Base-by-base conservation (phyloP, 1,139 yeast species). In the Geotrichum fermentans region DNA sequence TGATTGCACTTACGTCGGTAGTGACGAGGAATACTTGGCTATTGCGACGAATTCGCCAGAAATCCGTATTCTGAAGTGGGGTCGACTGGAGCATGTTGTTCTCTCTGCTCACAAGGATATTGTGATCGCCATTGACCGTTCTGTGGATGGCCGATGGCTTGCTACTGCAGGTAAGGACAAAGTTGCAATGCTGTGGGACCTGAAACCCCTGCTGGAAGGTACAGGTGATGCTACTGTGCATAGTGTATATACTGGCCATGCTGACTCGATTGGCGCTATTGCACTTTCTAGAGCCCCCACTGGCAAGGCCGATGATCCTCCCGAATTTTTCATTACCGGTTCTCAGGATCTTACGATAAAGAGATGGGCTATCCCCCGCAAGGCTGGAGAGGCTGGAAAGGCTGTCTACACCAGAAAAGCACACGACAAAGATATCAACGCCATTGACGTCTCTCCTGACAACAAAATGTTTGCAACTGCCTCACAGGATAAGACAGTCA, bases 31-130 rank as follows among this genome's bases (percentile, higher is more conserved):
- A 20, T 51, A 53, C 34, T 65, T 90, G 44, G 97, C 95, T 1
- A 69, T 92, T 58, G 97, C 97, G 1, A 90, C 98, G 11, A 92
- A 92, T 66, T 85, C 97, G 0, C 96, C 97, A n/a, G 82, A 94
- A 2, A 71, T 92, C 47, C 74, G 97, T 61, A 68, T 92, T 11
- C 76, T 88, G 38, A 76, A 80, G 56, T 77, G 82, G 34, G 50
- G 46, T n/a, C 30, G 47, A 33, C 26, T 51, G 22, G 43, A 42
- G 17, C 50, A 48, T 22, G 52, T 58, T 13, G 57, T 63, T 4
- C 75, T 78, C 51, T 84, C 83, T 53, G 97, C 95, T 1, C 98
- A 92, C 66, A 77, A 77, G 2, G 98, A 94, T 66, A 73, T 92
- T 55, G 78, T 92, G 47, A 87, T 92, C 61, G 79, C 86, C 30